Conservation (phyloP, 2,329 filamentous ascomycete species). For the Alternaria burnsii region DNA sequence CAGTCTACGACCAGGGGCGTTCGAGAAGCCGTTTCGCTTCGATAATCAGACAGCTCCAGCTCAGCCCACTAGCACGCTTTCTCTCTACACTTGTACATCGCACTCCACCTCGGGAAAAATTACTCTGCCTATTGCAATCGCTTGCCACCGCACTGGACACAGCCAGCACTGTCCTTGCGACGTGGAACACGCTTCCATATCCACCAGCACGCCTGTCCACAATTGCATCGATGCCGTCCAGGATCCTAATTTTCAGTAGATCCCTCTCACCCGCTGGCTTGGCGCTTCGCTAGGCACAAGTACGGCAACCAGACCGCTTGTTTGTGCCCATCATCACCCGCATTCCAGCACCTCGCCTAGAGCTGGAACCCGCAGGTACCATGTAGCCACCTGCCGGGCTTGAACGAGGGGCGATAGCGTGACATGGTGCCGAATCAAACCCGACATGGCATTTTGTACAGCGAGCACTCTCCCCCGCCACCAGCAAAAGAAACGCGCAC, state of each 20-base stretch:
- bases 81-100: constrained; percentile 9
- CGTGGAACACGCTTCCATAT: constrained; percentile 14
- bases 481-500: neutral
- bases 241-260: constrained; percentile 31
- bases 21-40: constrained; percentile 26
- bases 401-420: neutral
- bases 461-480: neutral
- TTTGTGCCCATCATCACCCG: constrained; percentile 34
- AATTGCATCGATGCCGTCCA: constrained; percentile 14
- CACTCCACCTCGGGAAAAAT: constrained; percentile 27
- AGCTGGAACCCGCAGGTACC: constrained; percentile 17
- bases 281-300: constrained; percentile 23
- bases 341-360: constrained; percentile 25
- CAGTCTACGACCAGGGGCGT: constrained; percentile 22
- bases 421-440: neutral
- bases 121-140: constrained; percentile 12
- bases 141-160: constrained; percentile 37
- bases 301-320: constrained; percentile 43
- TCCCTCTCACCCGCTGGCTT: constrained; percentile 29
- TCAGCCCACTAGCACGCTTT: constrained; percentile 24
- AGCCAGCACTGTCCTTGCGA: constrained; percentile 24
- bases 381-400: constrained; percentile 16
- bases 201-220: constrained; percentile 15
- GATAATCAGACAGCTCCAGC: constrained; percentile 23
- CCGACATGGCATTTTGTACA: neutral